phyloP scores from a whole-genome alignment of 371 early-diverging fungal species.

The Haplosporangium sp. region DNA sequence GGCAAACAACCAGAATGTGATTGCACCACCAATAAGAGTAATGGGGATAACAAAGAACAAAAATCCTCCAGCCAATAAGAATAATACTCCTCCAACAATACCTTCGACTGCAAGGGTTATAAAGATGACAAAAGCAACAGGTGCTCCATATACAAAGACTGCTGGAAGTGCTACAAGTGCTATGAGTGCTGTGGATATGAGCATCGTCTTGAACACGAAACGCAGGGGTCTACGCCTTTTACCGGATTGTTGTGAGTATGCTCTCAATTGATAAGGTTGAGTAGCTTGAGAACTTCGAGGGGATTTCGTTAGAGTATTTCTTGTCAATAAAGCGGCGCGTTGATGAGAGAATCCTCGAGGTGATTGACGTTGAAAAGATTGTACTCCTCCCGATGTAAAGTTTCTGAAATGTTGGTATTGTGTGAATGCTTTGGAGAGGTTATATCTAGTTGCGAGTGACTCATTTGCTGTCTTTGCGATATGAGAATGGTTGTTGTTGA shows the following conservation, averaged over 20 bases:
- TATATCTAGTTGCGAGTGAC: slow-evolving; percentile 11
- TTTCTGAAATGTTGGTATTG: slow-evolving; percentile 4
- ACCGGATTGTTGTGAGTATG: slow-evolving; percentile 1
- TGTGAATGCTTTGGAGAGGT: not conserved
- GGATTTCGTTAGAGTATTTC: not conserved
- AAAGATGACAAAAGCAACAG: slow-evolving; percentile 13
- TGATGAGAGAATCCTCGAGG: slow-evolving; percentile 14
- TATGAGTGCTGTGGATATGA: slow-evolving; percentile 22
- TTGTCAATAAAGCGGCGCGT: not conserved
- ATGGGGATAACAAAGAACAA: slow-evolving; percentile 34
- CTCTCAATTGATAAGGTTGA: slow-evolving; percentile 9
- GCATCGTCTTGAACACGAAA: slow-evolving; percentile 18
- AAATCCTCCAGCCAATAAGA: slow-evolving; percentile 32
- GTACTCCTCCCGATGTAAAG: not conserved
- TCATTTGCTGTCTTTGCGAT: slow-evolving; percentile 5
- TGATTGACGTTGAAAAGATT: slow-evolving; percentile 12
- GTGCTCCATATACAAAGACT: slow-evolving; percentile 32
- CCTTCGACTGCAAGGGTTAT: slow-evolving; percentile 35
- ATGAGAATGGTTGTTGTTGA: not conserved
- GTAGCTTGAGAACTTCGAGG: not conserved
- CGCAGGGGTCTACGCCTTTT: slow-evolving; percentile 17
- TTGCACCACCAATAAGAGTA: slow-evolving; percentile 22
- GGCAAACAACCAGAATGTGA: slow-evolving; percentile 14
- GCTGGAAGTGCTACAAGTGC: slow-evolving; percentile 34
- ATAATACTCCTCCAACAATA: slow-evolving; percentile 16